Conservation (phyloP, 208 protist genomes). For the Angomonas ambiguus region DNA sequence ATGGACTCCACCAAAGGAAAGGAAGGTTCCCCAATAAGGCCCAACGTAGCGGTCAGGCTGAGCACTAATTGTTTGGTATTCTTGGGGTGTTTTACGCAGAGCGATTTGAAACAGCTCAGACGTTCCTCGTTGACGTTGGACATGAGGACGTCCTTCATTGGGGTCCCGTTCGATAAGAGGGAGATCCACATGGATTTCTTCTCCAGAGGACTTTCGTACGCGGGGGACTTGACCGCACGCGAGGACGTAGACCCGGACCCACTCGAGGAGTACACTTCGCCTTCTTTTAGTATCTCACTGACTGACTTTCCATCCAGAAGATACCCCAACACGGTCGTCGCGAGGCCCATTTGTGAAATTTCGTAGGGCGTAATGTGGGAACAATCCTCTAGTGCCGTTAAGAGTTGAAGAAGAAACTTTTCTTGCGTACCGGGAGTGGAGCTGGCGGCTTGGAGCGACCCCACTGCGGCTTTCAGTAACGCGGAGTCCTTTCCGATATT, state of each 20-base stretch:
- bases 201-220: conserved; percentile 8
- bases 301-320: conserved; percentile 27
- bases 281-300: conserved; percentile 25
- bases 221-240: neutral
- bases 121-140: conserved; percentile 35
- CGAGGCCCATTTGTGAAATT: conserved; percentile 35
- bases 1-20: conserved; percentile 79
- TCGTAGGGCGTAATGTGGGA: conserved; percentile 45
- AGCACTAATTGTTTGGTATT: conserved; percentile 43
- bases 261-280: conserved; percentile 21
- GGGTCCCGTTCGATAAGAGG: conserved; percentile 41
- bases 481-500: conserved; percentile 7
- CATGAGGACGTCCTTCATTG: conserved; percentile 37
- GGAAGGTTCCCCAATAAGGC: conserved; percentile 23
- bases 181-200: conserved; percentile 30
- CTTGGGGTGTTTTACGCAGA: conserved; percentile 22
- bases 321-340: conserved; percentile 33
- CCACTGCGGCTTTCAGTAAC: neutral
- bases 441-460: neutral
- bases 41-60: conserved; percentile 42
- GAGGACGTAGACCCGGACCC: conserved; percentile 28
- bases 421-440: conserved; percentile 21
- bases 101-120: conserved; percentile 38
- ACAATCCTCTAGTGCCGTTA: conserved; percentile 24
- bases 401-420: conserved; percentile 20